Conservation (phyloP, 208 protist genomes). For the Leishmania martiniquensis region DNA sequence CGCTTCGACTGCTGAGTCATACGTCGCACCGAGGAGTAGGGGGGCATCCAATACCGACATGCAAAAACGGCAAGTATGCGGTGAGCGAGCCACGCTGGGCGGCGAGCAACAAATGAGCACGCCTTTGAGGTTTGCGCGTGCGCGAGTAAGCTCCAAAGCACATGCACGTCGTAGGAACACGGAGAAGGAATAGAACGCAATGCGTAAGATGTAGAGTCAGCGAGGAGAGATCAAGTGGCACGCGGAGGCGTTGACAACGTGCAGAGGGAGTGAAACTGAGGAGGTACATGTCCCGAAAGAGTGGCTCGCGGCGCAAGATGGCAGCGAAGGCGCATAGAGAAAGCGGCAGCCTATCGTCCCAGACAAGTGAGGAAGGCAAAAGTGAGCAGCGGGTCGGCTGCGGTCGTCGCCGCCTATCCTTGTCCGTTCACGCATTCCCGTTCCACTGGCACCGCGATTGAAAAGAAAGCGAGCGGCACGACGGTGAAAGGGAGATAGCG, state of each 20-base stretch:
- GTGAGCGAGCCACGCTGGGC: neutral
- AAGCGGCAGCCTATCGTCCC: neutral
- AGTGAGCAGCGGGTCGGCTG: neutral
- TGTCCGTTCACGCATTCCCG: neutral
- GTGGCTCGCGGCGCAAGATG: neutral
- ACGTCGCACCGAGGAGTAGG: neutral
- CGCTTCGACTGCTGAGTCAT: conserved; percentile 13
- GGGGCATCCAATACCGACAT: conserved; percentile 5
- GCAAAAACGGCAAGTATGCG: neutral
- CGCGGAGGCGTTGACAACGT: neutral
- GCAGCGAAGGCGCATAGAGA: neutral
- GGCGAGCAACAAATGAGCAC: neutral
- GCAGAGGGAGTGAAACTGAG: neutral
- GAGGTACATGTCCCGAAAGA: neutral
- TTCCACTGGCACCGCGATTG: neutral
- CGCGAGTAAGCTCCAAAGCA: neutral
- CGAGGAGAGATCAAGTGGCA: neutral
- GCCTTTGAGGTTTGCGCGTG: neutral
- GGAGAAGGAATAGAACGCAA: neutral
- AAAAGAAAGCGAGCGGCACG: neutral
- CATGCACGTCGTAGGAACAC: neutral
- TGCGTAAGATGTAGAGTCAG: neutral
- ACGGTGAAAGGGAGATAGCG: neutral
- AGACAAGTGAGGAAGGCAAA: neutral
- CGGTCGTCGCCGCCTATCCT: neutral